Evolutionary conservation across 495 filamentous ascomycete species (phyloP).

Genomic region (Penicillium bovifimosum): DNA sequence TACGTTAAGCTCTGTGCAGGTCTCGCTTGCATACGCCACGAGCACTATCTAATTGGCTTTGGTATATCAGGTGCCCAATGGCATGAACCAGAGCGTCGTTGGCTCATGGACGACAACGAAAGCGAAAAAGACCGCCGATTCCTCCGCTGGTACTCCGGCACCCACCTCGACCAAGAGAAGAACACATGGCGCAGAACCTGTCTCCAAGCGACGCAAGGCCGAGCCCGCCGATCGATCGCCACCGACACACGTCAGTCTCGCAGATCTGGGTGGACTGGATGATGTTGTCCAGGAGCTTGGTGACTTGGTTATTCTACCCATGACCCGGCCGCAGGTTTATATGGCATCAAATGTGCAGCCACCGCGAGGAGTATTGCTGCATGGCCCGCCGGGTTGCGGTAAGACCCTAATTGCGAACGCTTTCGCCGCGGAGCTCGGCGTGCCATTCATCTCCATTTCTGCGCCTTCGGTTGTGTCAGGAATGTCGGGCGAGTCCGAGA

Average conservation of each 20-base stretch:
- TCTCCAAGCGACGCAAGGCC: conserved; percentile 59
- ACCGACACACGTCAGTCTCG: conserved; percentile 68
- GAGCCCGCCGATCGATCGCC: conserved; percentile 58
- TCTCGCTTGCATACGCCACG: no score
- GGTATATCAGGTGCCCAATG: conserved; percentile 50
- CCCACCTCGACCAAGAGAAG: conserved; percentile 42
- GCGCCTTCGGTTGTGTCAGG: conserved; percentile 87
- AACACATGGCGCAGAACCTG: conserved; percentile 62
- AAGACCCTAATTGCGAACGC: conserved; percentile 94
- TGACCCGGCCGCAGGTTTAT: conserved; percentile 66
- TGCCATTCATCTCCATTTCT: conserved; percentile 82
- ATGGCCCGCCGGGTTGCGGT: conserved; percentile 91
- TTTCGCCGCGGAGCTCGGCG: conserved; percentile 76
- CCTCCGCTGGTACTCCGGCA: conserved; percentile 16
- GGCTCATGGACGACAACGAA: conserved; percentile 59
- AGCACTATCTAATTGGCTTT: conserved; percentile 3
- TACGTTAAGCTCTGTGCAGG: conserved; percentile 15
- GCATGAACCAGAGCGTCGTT: conserved; percentile 70
- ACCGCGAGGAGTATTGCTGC: conserved; percentile 82
- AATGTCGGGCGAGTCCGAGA: conserved; percentile 95
- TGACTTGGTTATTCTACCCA: conserved; percentile 75
- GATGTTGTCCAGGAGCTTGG: conserved; percentile 70
- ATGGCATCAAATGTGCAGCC: conserved; percentile 56
- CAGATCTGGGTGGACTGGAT: conserved; percentile 83
- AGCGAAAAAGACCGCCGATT: conserved; percentile 30